These are phyloP conservation scores for Clavispora carvajalis DNA, from an alignment of 805 yeast species.

Conservation along the genomic window DNA sequence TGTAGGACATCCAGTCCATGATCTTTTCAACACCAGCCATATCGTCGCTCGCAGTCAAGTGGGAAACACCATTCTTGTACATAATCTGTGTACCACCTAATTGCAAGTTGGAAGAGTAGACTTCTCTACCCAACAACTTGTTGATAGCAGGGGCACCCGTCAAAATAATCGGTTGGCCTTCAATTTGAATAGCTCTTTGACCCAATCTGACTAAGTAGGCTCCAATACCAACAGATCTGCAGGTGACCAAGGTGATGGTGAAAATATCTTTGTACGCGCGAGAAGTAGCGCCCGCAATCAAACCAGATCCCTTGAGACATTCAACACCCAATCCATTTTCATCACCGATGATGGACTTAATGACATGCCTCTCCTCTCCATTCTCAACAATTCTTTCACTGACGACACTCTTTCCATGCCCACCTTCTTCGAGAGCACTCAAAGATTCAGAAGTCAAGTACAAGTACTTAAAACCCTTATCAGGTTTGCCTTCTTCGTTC, in stretches of 20 bases:
- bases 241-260: slow-evolving; percentile 97
- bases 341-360: slow-evolving; percentile 83
- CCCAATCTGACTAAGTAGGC: slow-evolving; percentile 97
- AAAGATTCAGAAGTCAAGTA: slow-evolving; percentile 71
- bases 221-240: slow-evolving; percentile 99
- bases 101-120: slow-evolving; percentile 93
- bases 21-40: slow-evolving; percentile 94
- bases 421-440: slow-evolving; percentile 50
- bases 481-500: slow-evolving; percentile 71
- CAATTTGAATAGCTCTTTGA: slow-evolving; percentile 97
- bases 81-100: slow-evolving; percentile 98
- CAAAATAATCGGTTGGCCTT: slow-evolving; percentile 96
- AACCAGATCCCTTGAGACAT: slow-evolving; percentile 95
- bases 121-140: slow-evolving; percentile 94
- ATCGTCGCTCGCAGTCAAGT: slow-evolving; percentile 94
- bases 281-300: slow-evolving; percentile 98
- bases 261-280: slow-evolving; percentile 96
- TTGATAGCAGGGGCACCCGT: slow-evolving; percentile 99
- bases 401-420: slow-evolving; percentile 55
- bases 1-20: slow-evolving; percentile 90
- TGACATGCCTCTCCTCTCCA: slow-evolving; percentile 78
- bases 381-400: slow-evolving; percentile 78
- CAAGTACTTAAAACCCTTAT: slow-evolving; percentile 85
- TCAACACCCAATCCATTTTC: slow-evolving; percentile 98
- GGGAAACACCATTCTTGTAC: slow-evolving; percentile 98